Conservation (phyloP, 2,329 filamentous ascomycete genomes). For the Pseudopyricularia cyperi region DNA sequence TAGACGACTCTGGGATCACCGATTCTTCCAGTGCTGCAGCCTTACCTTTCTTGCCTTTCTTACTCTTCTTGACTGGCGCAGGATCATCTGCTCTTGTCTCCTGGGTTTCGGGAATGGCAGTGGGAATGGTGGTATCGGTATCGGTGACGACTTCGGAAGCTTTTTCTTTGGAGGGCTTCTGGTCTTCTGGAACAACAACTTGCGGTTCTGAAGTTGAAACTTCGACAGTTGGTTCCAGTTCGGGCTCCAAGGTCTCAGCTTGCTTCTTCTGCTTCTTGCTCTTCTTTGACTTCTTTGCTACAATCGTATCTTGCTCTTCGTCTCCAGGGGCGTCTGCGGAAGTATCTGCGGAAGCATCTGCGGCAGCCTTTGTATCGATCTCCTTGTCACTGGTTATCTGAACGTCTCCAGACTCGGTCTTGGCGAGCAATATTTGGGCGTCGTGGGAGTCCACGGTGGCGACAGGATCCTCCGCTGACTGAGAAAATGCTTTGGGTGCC, state of each 20-base stretch:
- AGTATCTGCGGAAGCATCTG: slow-evolving; percentile 1
- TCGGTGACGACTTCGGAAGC: neutral
- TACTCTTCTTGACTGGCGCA: neutral
- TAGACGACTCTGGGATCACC: neutral
- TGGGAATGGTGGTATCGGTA: neutral
- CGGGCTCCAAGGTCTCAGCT: neutral
- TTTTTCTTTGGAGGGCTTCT: neutral
- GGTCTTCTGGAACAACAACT: neutral
- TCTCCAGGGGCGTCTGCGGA: slow-evolving; percentile 1
- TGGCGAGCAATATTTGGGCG: neutral
- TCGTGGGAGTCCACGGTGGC: neutral
- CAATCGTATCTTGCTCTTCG: neutral
- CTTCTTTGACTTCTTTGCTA: slow-evolving; percentile 13
- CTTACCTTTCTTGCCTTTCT: neutral
- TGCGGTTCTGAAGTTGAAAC: neutral
- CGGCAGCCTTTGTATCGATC: neutral
- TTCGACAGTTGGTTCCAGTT: neutral
- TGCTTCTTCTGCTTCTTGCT: slow-evolving; percentile 15
- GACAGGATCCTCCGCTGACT: neutral
- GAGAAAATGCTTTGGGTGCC: neutral
- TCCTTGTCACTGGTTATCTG: neutral
- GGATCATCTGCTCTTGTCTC: neutral
- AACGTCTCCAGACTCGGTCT: neutral
- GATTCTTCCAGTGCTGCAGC: neutral
- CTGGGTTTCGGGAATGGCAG: neutral